A percentile compares a stretch with the other conserved stretches of the same genome.
Evolutionary conservation across 1,139 yeast species (phyloP).

Genomic region (Geotrichum siamense): DNA sequence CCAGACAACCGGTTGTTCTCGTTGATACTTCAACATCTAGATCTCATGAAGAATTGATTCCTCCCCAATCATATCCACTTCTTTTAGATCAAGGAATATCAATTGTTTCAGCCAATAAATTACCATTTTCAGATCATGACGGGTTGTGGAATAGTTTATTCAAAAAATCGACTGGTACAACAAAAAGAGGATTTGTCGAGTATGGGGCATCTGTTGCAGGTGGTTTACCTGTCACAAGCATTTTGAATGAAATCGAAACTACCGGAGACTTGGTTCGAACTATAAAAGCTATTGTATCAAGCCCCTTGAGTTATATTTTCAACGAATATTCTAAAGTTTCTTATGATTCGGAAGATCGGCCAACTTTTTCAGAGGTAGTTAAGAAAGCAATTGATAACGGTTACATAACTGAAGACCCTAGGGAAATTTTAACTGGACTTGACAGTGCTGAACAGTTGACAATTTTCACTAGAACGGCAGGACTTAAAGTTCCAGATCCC

Average conservation of each 20-base stretch:
- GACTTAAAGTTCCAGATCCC: slow-evolving; percentile 77
- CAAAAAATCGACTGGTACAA: slow-evolving; percentile 37
- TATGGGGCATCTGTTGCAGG: slow-evolving; percentile 99
- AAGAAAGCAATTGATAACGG: slow-evolving; percentile 82
- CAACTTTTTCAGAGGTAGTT: slow-evolving; percentile 82
- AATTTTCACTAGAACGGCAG: slow-evolving; percentile 87
- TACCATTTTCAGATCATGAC: slow-evolving; percentile 81
- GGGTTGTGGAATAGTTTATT: slow-evolving; percentile 72
- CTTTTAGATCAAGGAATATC: slow-evolving; percentile 75
- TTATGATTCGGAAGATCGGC: slow-evolving; percentile 27
- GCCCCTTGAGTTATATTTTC: slow-evolving; percentile 92
- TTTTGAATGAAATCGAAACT: slow-evolving; percentile 74
- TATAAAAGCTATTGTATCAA: slow-evolving; percentile 94
- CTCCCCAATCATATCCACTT: slow-evolving; percentile 71
- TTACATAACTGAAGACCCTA: slow-evolving; percentile 97
- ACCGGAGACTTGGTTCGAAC: slow-evolving; percentile 86
- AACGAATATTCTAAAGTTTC: slow-evolving; percentile 69
- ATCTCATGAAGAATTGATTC: slow-evolving; percentile 42
- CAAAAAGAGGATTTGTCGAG: slow-evolving; percentile 70
- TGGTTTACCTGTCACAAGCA: slow-evolving; percentile 87
- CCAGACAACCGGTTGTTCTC: slow-evolving; percentile 69
- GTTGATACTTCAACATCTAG: slow-evolving; percentile 78
- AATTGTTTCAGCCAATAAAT: slow-evolving; percentile 95
- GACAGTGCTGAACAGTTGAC: slow-evolving; percentile 98
- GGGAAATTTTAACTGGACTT: slow-evolving; percentile 95